Evolutionary conservation across 164 flowering plant species (phyloP).

Genomic region (Vitis rupestris): DNA sequence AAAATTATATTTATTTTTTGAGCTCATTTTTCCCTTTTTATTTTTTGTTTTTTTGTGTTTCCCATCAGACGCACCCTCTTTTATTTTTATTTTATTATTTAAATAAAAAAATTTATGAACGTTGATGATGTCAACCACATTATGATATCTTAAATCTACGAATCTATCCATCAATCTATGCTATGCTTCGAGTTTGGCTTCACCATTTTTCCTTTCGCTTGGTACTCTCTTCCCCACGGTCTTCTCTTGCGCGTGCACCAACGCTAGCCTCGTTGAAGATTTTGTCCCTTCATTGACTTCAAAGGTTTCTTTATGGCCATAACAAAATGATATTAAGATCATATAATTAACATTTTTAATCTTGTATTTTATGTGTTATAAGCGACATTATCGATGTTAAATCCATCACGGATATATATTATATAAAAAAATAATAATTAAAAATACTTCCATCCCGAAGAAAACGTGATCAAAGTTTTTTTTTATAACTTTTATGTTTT

Average conservation of each 20-base stretch:
- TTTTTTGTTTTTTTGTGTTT: background rate
- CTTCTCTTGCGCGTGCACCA: background rate
- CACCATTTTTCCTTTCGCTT: background rate
- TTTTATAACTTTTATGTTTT: too few relatives aligned
- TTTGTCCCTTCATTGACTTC: background rate
- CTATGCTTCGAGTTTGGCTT: slow-evolving; percentile 13
- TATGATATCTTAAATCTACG: slow-evolving; percentile 17
- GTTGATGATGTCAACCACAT: slow-evolving; percentile 23
- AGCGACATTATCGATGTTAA: too few relatives aligned
- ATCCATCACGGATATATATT: too few relatives aligned
- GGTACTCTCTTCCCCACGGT: background rate
- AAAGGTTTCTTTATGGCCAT: too few relatives aligned
- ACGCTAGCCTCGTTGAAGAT: background rate
- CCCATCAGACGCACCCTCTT: slow-evolving; percentile 1
- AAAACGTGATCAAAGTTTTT: too few relatives aligned
- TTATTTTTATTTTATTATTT: background rate
- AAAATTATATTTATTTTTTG: background rate
- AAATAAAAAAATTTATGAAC: too few relatives aligned
- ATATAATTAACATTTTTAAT: too few relatives aligned
- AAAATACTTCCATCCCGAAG: too few relatives aligned
- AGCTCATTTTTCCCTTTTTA: background rate
- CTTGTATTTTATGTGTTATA: too few relatives aligned
- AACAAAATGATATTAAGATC: too few relatives aligned
- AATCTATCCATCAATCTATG: slow-evolving; percentile 18
- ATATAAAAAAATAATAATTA: too few relatives aligned